Percentiles rank a stretch among this genome's conserved stretches.
Evolutionary conservation across 371 early-diverging fungal genomes (phyloP).

Genomic region (Rhizopus stolonifer): DNA sequence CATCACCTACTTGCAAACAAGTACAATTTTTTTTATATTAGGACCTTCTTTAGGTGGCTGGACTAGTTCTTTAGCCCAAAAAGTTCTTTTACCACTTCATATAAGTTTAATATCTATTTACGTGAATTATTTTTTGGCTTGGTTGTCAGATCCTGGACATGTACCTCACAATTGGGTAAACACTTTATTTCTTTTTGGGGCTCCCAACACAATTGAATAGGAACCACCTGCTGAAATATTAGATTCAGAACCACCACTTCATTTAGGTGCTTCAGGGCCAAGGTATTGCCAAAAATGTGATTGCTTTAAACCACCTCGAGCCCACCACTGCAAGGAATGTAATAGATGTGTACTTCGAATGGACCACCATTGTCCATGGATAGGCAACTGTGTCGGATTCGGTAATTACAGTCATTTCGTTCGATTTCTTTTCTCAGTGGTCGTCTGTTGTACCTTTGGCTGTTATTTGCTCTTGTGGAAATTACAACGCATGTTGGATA

Average conservation of each 20-base stretch:
- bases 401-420: constrained; percentile 82
- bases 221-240: constrained; percentile 18
- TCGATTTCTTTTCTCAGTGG: constrained; percentile 74
- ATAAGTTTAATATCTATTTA: constrained; percentile 56
- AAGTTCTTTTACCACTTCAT: constrained; percentile 60
- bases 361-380: constrained; percentile 96
- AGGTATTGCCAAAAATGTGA: constrained; percentile 74
- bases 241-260: not conserved
- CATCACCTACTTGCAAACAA: constrained; percentile 18
- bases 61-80: constrained; percentile 14
- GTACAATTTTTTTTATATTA: constrained; percentile 20
- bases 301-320: constrained; percentile 70
- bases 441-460: constrained; percentile 56
- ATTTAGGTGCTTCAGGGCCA: constrained; percentile 21
- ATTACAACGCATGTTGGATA: constrained; percentile 35
- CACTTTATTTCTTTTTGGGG: no score
- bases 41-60: constrained; percentile 29
- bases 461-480: constrained; percentile 45
- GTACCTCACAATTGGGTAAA: constrained; percentile 68
- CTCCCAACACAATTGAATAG: no score
- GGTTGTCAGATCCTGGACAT: constrained; percentile 72
- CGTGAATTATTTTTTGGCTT: constrained; percentile 78
- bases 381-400: constrained; percentile 93
- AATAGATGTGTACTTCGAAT: constrained; percentile 76
- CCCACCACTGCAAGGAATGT: constrained; percentile 79